A percentile compares a stretch with the other conserved stretches of the same genome.
These are phyloP conservation scores for Mesembryanthemum crystallinum DNA, from an alignment of 148 eudicot genomes.

Conservation along the genomic window DNA sequence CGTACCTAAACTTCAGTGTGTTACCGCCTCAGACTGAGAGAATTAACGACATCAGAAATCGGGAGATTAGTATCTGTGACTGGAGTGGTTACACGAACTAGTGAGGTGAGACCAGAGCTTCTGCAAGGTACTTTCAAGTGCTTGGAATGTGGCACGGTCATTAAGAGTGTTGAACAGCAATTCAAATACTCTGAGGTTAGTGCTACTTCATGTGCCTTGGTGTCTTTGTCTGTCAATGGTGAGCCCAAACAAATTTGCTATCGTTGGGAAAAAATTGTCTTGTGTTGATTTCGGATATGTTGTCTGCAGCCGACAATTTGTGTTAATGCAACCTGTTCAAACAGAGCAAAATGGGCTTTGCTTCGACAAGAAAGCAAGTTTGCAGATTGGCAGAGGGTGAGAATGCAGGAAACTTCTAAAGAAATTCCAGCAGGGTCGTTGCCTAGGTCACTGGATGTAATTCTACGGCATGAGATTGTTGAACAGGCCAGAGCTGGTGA, in stretches of 20 bases:
- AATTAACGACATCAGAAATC: slow-evolving; percentile 69
- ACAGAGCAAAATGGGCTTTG: slow-evolving; percentile 74
- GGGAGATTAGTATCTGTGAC: slow-evolving; percentile 84
- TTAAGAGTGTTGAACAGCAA: slow-evolving; percentile 88
- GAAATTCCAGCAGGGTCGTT: slow-evolving; percentile 98
- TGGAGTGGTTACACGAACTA: slow-evolving; percentile 94
- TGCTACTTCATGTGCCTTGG: background rate
- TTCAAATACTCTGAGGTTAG: slow-evolving; percentile 95
- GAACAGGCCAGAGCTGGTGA: slow-evolving; percentile 99
- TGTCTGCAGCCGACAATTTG: slow-evolving; percentile 84
- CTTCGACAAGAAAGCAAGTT: slow-evolving; percentile 92
- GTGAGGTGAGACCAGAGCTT: slow-evolving; percentile 97
- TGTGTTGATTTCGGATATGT: background rate
- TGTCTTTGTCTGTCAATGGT: background rate
- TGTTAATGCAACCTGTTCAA: slow-evolving; percentile 75
- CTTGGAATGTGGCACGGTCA: slow-evolving; percentile 70
- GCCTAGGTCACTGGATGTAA: slow-evolving; percentile 90
- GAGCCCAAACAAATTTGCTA: slow-evolving; percentile 36
- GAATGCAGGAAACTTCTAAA: slow-evolving; percentile 94
- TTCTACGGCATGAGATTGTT: slow-evolving; percentile 93
- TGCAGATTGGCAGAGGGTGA: slow-evolving; percentile 98
- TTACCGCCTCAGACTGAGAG: slow-evolving; percentile 59
- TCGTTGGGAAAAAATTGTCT: background rate
- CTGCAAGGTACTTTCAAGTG: slow-evolving; percentile 93
- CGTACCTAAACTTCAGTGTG: background rate